A percentile compares a stretch with the other conserved stretches of the same genome.
phyloP scores from a whole-genome alignment of 1,284 basidiomycete genomes.

The Ustanciosporium gigantosporum region DNA sequence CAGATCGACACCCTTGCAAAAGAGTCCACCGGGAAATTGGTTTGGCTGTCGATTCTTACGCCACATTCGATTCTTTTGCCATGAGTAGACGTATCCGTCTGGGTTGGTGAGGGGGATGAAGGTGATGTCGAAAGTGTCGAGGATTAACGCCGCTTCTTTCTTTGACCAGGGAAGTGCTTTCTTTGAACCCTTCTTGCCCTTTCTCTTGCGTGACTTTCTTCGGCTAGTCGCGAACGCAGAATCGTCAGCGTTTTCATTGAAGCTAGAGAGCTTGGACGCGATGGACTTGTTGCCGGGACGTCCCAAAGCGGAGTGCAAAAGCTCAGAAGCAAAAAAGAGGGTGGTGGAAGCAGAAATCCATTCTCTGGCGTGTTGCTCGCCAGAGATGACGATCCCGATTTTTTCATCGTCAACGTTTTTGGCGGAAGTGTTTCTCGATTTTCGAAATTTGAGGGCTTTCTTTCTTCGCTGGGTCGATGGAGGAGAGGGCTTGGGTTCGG shows the following conservation, averaged over 20 bases:
- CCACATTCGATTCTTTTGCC: constrained; percentile 74
- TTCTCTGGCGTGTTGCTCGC: constrained; percentile 53
- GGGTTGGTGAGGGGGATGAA: constrained; percentile 80
- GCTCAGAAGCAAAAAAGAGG: constrained; percentile 66
- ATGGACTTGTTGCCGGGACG: neutral
- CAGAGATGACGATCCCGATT: constrained; percentile 26
- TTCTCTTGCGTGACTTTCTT: constrained; percentile 3
- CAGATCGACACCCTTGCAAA: constrained; percentile 75
- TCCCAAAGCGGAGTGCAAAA: constrained; percentile 11
- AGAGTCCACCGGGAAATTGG: constrained; percentile 53
- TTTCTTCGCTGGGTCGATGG: neutral
- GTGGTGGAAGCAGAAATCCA: constrained; percentile 79
- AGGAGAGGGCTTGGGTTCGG: neutral
- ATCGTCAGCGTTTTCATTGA: neutral
- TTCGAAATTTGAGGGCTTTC: too few species aligned
- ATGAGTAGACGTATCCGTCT: constrained; percentile 76
- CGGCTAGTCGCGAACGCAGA: neutral
- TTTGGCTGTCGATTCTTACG: constrained; percentile 73
- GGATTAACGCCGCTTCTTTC: constrained; percentile 60
- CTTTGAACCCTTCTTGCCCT: neutral
- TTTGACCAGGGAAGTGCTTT: constrained; percentile 5
- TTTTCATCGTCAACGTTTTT: too few species aligned
- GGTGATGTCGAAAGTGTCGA: constrained; percentile 72
- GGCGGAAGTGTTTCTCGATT: too few species aligned
- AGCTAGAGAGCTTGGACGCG: neutral